phyloP scores from a whole-genome alignment of 2,329 filamentous ascomycete species.

The Thelonectria discophora region DNA sequence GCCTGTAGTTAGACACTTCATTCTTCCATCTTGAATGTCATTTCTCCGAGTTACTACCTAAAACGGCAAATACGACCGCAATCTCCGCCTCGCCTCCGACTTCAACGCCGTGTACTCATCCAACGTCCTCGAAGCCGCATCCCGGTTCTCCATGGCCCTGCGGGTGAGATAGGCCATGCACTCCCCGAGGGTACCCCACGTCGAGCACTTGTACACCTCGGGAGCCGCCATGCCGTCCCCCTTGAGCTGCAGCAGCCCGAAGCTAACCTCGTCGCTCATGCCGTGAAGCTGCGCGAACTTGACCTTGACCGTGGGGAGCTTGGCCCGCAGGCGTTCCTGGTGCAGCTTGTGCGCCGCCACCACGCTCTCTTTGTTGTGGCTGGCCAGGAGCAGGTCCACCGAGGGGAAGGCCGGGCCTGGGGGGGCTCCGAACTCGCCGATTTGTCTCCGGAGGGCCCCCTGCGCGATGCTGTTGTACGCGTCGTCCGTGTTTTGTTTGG shows the following conservation, averaged over 20 bases:
- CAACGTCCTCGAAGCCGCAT: constrained; percentile 46
- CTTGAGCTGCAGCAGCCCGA: constrained; percentile 55
- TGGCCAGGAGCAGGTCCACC: constrained; percentile 60
- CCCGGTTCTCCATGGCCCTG: constrained; percentile 51
- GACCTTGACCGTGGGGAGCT: constrained; percentile 48
- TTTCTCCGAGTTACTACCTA: background rate
- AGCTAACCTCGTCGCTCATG: constrained; percentile 66
- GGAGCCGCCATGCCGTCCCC: constrained; percentile 36
- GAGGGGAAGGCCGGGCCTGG: constrained; percentile 51
- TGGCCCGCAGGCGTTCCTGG: constrained; percentile 48
- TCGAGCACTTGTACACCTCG: constrained; percentile 52
- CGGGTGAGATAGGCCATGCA: constrained; percentile 51
- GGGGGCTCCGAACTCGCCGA: constrained; percentile 52
- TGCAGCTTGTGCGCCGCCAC: constrained; percentile 56
- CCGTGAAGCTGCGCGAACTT: constrained; percentile 64
- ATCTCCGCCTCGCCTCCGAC: constrained; percentile 43
- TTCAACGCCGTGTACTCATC: constrained; percentile 45
- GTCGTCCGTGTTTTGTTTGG: constrained; percentile 61
- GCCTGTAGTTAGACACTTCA: background rate
- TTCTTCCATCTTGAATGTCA: background rate
- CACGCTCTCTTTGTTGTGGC: constrained; percentile 58
- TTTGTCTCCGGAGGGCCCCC: constrained; percentile 53
- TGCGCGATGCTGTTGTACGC: constrained; percentile 60
- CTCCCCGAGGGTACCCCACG: constrained; percentile 51
- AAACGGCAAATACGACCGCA: constrained; percentile 37